Conservation (phyloP, 768 basidiomycete genomes). For the Terana coerulea region DNA sequence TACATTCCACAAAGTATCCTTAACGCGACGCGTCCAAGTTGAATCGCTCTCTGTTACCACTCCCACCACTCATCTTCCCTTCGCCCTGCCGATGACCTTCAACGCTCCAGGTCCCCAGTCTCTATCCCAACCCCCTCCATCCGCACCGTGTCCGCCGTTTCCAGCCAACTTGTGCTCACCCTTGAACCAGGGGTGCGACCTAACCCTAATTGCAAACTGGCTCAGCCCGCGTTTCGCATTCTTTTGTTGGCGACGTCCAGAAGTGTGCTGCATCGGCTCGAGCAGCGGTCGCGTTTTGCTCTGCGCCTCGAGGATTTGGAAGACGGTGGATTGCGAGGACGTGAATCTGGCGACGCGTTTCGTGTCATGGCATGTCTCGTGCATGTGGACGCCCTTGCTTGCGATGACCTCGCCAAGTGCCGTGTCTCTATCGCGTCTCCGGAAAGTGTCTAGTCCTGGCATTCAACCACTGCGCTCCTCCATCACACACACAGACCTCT, state of each 20-base stretch:
- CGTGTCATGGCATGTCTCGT: constrained; percentile 7
- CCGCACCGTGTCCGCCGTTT: constrained; percentile 30
- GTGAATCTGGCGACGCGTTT: constrained; percentile 15
- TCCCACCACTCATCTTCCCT: not conserved
- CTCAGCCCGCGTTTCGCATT: constrained; percentile 26
- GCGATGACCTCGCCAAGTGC: constrained; percentile 37
- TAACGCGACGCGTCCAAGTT: too few species aligned
- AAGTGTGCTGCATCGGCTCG: constrained; percentile 18
- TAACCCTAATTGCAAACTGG: constrained; percentile 56
- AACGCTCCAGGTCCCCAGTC: constrained; percentile 48
- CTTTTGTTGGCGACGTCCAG: constrained; percentile 27
- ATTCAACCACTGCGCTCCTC: constrained; percentile 15
- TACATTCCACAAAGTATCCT: too few species aligned
- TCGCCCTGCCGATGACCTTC: constrained; percentile 27
- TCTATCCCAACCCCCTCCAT: constrained; percentile 23
- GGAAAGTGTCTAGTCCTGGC: constrained; percentile 41
- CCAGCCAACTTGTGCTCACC: constrained; percentile 49
- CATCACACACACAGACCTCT: constrained; percentile 40
- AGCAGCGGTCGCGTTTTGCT: not conserved
- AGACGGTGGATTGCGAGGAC: constrained; percentile 4
- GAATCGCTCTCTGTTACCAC: not conserved
- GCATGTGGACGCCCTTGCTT: constrained; percentile 9
- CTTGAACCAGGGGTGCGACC: constrained; percentile 45
- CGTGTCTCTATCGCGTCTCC: constrained; percentile 43
- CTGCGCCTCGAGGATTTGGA: not conserved